phyloP scores from a whole-genome alignment of 768 basidiomycete species.

The Tephrocybe sp. region DNA sequence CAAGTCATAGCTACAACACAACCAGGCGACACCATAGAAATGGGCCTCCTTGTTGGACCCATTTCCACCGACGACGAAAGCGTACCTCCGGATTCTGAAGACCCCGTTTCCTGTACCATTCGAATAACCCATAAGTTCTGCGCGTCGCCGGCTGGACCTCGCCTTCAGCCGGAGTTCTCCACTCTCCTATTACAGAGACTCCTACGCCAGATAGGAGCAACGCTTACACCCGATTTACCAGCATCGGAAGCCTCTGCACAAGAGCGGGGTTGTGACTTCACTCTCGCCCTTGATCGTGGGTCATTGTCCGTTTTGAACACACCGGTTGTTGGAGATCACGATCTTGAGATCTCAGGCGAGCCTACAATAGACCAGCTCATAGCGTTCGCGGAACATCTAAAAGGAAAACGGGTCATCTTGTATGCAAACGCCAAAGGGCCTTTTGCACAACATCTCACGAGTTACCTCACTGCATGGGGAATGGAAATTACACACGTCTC shows the following conservation, averaged over 20 bases:
- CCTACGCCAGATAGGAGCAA: conserved; percentile 56
- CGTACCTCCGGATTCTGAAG: conserved; percentile 25
- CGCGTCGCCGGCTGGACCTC: conserved; percentile 25
- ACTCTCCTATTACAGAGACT: conserved; percentile 59
- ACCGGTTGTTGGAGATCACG: conserved; percentile 36
- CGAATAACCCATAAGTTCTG: conserved; percentile 49
- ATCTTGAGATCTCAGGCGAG: conserved; percentile 60
- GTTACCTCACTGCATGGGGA: conserved; percentile 92
- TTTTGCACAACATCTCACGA: conserved; percentile 91
- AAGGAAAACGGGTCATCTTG: conserved; percentile 78
- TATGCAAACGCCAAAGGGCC: conserved; percentile 84
- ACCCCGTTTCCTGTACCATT: conserved; percentile 40
- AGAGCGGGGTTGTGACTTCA: conserved; percentile 65
- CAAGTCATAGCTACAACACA: conserved; percentile 73
- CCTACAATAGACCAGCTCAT: conserved; percentile 78
- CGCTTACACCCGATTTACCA: conserved; percentile 41
- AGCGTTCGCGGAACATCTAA: conserved; percentile 76
- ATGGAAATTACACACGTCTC: conserved; percentile 87
- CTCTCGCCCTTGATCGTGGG: conserved; percentile 62
- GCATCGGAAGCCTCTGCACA: conserved; percentile 37
- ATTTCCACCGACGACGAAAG: conserved; percentile 19
- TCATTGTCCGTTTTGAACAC: conserved; percentile 41
- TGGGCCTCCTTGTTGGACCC: conserved; percentile 64
- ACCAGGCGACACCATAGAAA: conserved; percentile 78
- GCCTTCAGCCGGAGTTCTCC: conserved; percentile 40